Evolutionary conservation across 2,329 filamentous ascomycete species (phyloP), one percentile per base, ranked within the genome.

Genomic region (Talaromyces verruculosus): DNA sequence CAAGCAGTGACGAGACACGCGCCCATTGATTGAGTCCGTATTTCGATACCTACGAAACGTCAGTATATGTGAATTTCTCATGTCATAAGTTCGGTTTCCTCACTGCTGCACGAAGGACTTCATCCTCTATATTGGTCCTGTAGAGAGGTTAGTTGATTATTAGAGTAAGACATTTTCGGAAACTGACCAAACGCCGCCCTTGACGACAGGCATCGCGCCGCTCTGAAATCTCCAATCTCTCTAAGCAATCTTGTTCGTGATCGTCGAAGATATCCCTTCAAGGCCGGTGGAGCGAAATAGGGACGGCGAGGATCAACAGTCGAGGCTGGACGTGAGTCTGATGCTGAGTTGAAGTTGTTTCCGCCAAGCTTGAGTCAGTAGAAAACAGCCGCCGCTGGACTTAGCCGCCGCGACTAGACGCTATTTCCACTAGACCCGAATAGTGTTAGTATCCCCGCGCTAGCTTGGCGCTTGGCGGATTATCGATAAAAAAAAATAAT

Each of bases 1-100:
- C 94, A 71, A 99, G 89, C 70, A 99, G 87, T 66, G 95, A 98
- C 65, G 95, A 97, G 69, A 98, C 95, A 79, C 95, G 94, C 76
- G 95, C 94, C 95, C 95, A 99, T 81, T 99, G 95, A 76, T 97
- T 95, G 68, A 97, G 85, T 60, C 93, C 93, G 84, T 97, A 97
- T 79, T 97, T 97, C 72, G 91, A 95, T 70, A 96, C 77, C 76
- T 78, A 59, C 55, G n/a, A 39, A 28, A 63, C 8, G 35, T 69
- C 53, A 69, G 64, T 53, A 51, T 37, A 65, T 47, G 22, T 19
- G 15, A 47, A 30, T 10, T 30, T 47, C 10, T 35, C 5, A 35
- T n/a, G 53, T 6, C 51, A 53, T 22, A 17, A 51, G 11, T 22
- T 13, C 8, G 2, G 19, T 5, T 41, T 22, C 71, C 76, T 59